These are phyloP conservation scores for thale cress (Arabidopsis thaliana) DNA, from an alignment of 345 rosid genomes.

Conservation along the genomic window DNA sequence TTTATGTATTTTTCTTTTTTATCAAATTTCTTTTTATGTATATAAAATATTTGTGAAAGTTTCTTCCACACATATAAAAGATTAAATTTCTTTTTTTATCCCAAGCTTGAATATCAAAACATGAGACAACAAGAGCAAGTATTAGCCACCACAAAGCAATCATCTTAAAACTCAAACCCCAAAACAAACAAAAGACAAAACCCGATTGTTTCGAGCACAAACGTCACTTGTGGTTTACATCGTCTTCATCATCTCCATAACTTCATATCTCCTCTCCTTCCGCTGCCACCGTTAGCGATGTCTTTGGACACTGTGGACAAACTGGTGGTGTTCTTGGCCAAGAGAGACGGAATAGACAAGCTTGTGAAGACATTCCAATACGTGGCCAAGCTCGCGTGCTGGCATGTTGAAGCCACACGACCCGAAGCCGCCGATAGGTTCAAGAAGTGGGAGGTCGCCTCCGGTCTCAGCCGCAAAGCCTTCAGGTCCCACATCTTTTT, in stretches of 20 bases:
- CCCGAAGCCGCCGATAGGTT: slow-evolving; percentile 66
- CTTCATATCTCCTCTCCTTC: slow-evolving; percentile 8
- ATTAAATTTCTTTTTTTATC: neutral
- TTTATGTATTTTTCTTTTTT: no score
- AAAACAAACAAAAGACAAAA: slow-evolving; percentile 33
- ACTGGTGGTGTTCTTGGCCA: slow-evolving; percentile 88
- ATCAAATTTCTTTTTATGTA: no score
- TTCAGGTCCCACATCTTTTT: slow-evolving; percentile 49
- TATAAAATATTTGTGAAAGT: slow-evolving; percentile 5
- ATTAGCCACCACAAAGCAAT: slow-evolving; percentile 40
- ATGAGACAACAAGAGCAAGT: slow-evolving; percentile 31
- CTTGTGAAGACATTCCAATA: slow-evolving; percentile 98
- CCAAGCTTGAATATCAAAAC: slow-evolving; percentile 22
- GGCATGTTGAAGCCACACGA: slow-evolving; percentile 61
- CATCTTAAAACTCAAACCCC: slow-evolving; percentile 41
- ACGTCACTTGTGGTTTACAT: slow-evolving; percentile 29
- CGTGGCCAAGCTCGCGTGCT: slow-evolving; percentile 87
- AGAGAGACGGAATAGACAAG: slow-evolving; percentile 97
- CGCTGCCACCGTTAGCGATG: slow-evolving; percentile 46
- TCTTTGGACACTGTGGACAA: slow-evolving; percentile 77
- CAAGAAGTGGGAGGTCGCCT: slow-evolving; percentile 94
- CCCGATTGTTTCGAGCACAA: neutral
- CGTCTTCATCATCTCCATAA: slow-evolving; percentile 31
- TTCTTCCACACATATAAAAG: slow-evolving; percentile 35
- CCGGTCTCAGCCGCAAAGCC: slow-evolving; percentile 94